Evolutionary conservation across 2,329 filamentous ascomycete species (phyloP), one percentile per base, ranked within the genome.

Genomic region (Leptographium lundbergii): DNA sequence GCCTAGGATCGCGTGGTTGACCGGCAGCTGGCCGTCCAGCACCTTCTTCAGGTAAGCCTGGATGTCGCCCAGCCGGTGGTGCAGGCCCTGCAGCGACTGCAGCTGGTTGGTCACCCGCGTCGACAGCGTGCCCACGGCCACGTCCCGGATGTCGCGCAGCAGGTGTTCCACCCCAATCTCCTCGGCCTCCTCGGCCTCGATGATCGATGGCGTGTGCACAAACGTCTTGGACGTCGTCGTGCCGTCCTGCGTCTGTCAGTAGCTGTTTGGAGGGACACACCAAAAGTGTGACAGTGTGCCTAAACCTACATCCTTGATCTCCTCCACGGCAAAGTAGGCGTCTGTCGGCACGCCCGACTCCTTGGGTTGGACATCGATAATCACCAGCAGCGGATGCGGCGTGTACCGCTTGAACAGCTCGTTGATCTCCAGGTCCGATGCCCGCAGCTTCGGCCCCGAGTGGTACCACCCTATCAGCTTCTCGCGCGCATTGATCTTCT

Each of bases 401-500:
- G 91, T 96, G 78, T 99, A 99, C 78, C 91, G 85, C 81, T 99
- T 99, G 84, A 99, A 97, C 61, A 99, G 84, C 77, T 99, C 94
- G 76, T 99, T 99, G 86, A 99, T 96, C 77, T 97, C 89, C 66
- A 99, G 78, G 79, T 99, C 94, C 53, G 94, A 96, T 59, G 91
- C 92, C 70, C 94, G 86, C 69, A 99, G 81, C 80, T 97, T 99
- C 47, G 94, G 94, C 50, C 94, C 94, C 24, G 94, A 95, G 76
- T 99, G 94, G 75, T 99, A 99, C 94, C 94, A 99, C 70, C 94
- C 94, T 81, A 99, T 95, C 72, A 99, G 82, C 84, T 97, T 97
- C 78, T 99, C 94, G 64, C 89, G 81, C 62, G 94, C 94, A 77
- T 99, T 99, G 80, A 99, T 91, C 78, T 97, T 97, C 81, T 99